phyloP scores from a whole-genome alignment of 495 filamentous ascomycete species.

The Sordaria brevicollis region DNA sequence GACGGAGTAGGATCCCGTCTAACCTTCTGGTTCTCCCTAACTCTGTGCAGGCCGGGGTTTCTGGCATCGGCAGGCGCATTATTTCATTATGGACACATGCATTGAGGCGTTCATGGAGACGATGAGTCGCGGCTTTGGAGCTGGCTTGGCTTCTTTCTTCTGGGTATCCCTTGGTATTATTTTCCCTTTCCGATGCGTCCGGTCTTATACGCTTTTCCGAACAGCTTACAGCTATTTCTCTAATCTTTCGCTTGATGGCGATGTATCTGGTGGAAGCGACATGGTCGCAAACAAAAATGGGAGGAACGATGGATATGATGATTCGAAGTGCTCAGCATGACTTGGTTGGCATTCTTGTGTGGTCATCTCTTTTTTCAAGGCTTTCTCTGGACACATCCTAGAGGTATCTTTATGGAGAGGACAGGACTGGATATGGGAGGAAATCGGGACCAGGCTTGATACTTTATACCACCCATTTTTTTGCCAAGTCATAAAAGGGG shows the following conservation, averaged over 20 bases:
- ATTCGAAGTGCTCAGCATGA: not conserved
- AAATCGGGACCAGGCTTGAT: not conserved
- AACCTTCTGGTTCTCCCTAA: conserved; percentile 17
- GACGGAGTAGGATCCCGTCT: conserved; percentile 28
- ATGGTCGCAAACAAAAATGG: not conserved
- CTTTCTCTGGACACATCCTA: not conserved
- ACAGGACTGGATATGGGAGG: not conserved
- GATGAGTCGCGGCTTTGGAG: not conserved
- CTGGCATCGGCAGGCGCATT: conserved; percentile 18
- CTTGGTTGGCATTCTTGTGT: not conserved
- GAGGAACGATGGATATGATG: not conserved
- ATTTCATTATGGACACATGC: not conserved
- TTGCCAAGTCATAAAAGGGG: not conserved
- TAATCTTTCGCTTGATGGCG: not conserved
- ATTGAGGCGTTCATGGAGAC: not conserved
- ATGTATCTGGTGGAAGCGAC: not conserved
- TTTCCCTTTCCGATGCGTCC: not conserved
- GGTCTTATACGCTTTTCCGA: not conserved
- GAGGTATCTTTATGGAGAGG: not conserved
- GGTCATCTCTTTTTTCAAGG: not conserved
- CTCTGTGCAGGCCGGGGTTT: conserved; percentile 42
- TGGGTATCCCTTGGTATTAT: not conserved
- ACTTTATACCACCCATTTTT: not conserved
- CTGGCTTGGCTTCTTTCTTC: not conserved
- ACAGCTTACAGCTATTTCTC: not conserved